Evolutionary conservation across 805 yeast genomes (phyloP).

Genomic region (Yarrowia osloensis): DNA sequence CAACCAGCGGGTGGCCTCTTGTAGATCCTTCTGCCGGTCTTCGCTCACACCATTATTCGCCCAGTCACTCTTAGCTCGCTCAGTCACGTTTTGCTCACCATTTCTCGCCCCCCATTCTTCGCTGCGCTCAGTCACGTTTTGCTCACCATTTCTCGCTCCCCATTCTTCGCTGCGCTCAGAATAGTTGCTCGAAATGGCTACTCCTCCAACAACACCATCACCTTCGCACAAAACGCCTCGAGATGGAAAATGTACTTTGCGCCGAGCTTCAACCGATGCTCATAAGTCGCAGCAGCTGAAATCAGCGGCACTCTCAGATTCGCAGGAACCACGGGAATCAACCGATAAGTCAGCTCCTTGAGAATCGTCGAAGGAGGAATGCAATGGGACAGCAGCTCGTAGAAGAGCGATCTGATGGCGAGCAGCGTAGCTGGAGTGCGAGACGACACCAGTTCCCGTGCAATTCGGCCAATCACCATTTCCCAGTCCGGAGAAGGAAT

Average conservation of each 20-base stretch:
- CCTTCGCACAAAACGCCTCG: constrained; percentile 89
- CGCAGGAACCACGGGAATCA: constrained; percentile 41
- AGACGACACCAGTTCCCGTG: constrained; percentile 58
- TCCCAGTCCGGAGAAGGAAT: constrained; percentile 87
- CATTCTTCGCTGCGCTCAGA: background rate
- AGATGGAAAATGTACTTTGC: constrained; percentile 88
- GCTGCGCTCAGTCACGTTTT: too few relatives aligned
- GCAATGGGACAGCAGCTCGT: constrained; percentile 88
- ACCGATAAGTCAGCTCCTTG: constrained; percentile 53
- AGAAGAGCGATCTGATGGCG: constrained; percentile 63
- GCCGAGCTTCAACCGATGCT: constrained; percentile 85
- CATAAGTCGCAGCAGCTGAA: constrained; percentile 64
- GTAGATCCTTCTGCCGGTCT: too few relatives aligned
- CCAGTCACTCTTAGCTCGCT: too few relatives aligned
- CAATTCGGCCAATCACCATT: constrained; percentile 67
- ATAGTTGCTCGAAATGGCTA: background rate
- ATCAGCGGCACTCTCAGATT: constrained; percentile 45
- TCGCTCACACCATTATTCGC: too few relatives aligned
- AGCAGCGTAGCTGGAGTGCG: constrained; percentile 56
- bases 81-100: too few relatives aligned
- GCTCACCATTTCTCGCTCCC: too few relatives aligned
- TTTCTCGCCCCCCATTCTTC: too few relatives aligned
- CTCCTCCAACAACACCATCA: constrained; percentile 72
- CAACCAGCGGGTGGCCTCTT: too few relatives aligned
- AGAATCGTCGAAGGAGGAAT: constrained; percentile 85